Conservation (phyloP, 1,284 basidiomycete genomes). For the Cryptococcus sp. region DNA sequence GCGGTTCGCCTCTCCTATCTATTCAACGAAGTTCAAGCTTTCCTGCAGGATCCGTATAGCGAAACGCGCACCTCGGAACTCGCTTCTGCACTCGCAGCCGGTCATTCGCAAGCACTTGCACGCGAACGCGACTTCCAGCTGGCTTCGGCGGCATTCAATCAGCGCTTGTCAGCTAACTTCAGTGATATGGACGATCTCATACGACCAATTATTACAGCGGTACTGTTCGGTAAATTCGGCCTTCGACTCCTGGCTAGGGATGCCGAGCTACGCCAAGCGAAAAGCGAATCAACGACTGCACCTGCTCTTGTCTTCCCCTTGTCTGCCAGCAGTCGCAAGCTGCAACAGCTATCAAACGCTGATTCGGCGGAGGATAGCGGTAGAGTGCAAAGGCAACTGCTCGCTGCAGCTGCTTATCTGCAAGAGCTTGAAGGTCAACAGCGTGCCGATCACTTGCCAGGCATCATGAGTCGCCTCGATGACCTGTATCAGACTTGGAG, state of each 20-base stretch:
- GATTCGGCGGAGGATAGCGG: constrained; percentile 27
- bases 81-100: constrained; percentile 23
- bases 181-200: constrained; percentile 66
- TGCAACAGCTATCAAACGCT: constrained; percentile 11
- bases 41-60: constrained; percentile 54
- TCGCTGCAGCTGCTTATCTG: constrained; percentile 13
- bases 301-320: constrained; percentile 27
- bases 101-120: constrained; percentile 32
- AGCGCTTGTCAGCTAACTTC: constrained; percentile 55
- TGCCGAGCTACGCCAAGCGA: constrained; percentile 4
- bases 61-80: constrained; percentile 41
- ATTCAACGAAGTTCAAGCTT: constrained; percentile 79
- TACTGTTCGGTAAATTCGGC: constrained; percentile 73
- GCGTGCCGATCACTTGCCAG: constrained; percentile 10
- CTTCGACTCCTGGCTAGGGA: constrained; percentile 55
- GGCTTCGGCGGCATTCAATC: constrained; percentile 54
- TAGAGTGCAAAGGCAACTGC: constrained; percentile 17
- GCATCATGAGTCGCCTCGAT: constrained; percentile 64
- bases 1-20: constrained; percentile 68
- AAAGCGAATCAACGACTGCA: constrained; percentile 9
- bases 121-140: constrained; percentile 54
- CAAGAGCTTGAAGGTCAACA: constrained; percentile 12
- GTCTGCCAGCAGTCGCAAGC: constrained; percentile 23
- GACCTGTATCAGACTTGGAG: constrained; percentile 78
- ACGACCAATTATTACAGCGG: constrained; percentile 63